Conservation (phyloP, 2,329 filamentous ascomycete species). For the Neurospora sp. region DNA sequence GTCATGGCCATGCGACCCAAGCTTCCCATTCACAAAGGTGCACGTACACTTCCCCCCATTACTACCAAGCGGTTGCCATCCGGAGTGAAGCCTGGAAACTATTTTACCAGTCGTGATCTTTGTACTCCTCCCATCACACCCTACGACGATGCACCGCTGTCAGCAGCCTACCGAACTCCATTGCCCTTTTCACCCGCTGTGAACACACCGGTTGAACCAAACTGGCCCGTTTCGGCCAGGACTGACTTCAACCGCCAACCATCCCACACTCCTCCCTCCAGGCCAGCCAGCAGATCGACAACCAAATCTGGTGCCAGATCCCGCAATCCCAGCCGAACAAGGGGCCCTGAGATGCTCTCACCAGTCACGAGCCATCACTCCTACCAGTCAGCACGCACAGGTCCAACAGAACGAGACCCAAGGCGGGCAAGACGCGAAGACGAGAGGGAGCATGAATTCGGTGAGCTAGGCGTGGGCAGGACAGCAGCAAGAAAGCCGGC, state of each 20-base stretch:
- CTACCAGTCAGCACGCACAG: not conserved
- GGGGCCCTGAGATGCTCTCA: not conserved
- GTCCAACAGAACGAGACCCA: not conserved
- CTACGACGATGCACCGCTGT: conserved; percentile 7
- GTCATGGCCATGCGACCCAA: conserved; percentile 6
- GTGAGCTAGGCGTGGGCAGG: not conserved
- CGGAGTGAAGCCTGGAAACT: conserved; percentile 7
- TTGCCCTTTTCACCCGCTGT: conserved; percentile 3
- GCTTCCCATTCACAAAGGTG: conserved; percentile 7
- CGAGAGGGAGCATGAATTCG: not conserved
- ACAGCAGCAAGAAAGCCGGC: not conserved
- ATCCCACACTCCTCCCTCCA: not conserved
- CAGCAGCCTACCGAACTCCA: not conserved
- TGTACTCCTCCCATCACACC: conserved; percentile 10
- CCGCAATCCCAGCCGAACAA: not conserved
- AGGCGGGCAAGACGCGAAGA: not conserved
- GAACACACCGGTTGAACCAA: conserved; percentile 9
- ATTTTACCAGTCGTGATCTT: conserved; percentile 7
- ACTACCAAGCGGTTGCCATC: conserved; percentile 1
- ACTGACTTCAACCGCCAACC: conserved; percentile 2
- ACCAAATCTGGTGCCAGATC: not conserved
- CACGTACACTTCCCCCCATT: conserved; percentile 3
- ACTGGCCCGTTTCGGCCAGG: conserved; percentile 6
- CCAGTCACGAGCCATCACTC: not conserved
- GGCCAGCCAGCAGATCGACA: not conserved